Percentiles rank a stretch among this genome's conserved stretches.
phyloP scores from a whole-genome alignment of 73 alveolate species.

The Symbiodinium pilosum region DNA sequence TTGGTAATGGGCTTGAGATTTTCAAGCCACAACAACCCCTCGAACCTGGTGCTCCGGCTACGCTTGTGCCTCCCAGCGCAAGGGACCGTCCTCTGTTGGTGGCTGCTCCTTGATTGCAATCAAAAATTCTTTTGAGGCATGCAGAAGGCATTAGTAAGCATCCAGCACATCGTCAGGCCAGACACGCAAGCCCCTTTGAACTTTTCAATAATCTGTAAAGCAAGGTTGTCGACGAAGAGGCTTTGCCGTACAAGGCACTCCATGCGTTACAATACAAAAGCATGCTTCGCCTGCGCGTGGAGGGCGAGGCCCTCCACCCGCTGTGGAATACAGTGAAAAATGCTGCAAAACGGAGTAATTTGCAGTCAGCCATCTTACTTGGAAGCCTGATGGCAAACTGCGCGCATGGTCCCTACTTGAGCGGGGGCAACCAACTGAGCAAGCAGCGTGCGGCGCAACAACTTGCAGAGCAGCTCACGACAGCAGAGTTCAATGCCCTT shows the following conservation, averaged over 20 bases:
- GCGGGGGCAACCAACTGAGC: background rate
- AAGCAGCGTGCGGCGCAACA: background rate
- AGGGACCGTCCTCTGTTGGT: conserved; percentile 20
- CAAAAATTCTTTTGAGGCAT: background rate
- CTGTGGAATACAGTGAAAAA: conserved; percentile 26
- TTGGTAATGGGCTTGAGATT: conserved; percentile 42
- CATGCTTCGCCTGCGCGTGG: background rate
- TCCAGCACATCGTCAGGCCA: background rate
- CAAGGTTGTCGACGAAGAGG: conserved; percentile 38
- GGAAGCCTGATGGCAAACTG: background rate
- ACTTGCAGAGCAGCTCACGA: background rate
- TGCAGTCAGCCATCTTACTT: conserved; percentile 28
- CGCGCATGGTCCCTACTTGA: conserved; percentile 15
- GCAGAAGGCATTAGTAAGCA: background rate
- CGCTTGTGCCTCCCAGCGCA: background rate
- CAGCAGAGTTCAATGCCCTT: background rate
- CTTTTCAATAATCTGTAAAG: background rate
- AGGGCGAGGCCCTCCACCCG: conserved; percentile 18
- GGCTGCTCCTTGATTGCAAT: background rate
- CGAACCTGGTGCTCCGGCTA: background rate
- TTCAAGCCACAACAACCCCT: background rate
- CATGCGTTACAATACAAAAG: background rate
- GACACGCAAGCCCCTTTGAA: background rate
- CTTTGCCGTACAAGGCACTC: conserved; percentile 12
- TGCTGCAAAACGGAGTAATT: background rate